Base-by-base conservation (phyloP, 2,329 filamentous ascomycete genomes). In the Thermoascus crustaceus region DNA sequence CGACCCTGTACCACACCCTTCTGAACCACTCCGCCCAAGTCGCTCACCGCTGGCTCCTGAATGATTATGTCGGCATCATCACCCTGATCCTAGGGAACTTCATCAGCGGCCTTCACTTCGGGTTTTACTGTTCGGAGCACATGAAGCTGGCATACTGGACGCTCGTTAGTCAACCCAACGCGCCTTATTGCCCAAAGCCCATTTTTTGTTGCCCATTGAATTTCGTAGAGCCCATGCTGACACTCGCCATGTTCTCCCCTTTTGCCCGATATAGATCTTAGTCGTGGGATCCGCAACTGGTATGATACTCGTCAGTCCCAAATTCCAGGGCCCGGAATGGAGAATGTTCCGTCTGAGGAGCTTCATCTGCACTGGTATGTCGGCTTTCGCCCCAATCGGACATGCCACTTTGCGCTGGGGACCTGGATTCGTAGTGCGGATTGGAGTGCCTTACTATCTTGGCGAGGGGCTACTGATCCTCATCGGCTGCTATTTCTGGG, bases 141-240 rank as follows among this genome's bases (percentile, higher is more conserved):
- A 37, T 58, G 5, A 48, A 51, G 26, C 43, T 37, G 5, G 31
- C 48, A 2, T 59, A 60, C 39, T 67, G 60, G 61, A 41, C 39
- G 16, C 57, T 65, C 48, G 58, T 57, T 23, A 19, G 50, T 44
- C n/a, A n/a, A n/a, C n/a, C n/a, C n/a, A n/a, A n/a, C n/a, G n/a
- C n/a, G n/a, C n/a, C n/a, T n/a, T n/a, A n/a, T n/a, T n/a, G n/a
- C n/a, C n/a, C n/a, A n/a, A n/a, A n/a, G n/a, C n/a, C n/a, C n/a
- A n/a, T n/a, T n/a, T n/a, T n/a, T n/a, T n/a, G n/a, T n/a, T n/a
- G n/a, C n/a, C n/a, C n/a, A n/a, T n/a, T n/a, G n/a, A n/a, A n/a
- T n/a, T n/a, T n/a, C n/a, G n/a, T n/a, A n/a, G n/a, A n/a, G n/a
- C n/a, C n/a, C n/a, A n/a, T n/a, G n/a, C n/a, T n/a, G n/a, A n/a